phyloP scores from a whole-genome alignment of 768 basidiomycete species.

The Rossbeevera mucosa region DNA sequence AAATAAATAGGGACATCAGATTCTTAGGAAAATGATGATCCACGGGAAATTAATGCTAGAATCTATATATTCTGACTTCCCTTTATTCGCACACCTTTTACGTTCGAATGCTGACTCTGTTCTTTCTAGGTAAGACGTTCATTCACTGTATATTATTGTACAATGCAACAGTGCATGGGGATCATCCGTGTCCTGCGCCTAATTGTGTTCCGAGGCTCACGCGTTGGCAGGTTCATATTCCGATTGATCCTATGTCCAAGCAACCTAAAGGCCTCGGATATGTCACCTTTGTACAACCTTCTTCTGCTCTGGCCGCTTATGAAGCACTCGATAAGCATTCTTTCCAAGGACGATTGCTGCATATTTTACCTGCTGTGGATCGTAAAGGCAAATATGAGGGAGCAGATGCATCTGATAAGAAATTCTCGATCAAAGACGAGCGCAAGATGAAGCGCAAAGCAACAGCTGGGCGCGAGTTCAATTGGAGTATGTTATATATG shows the following conservation, averaged over 20 bases:
- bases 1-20: conserved; percentile 48
- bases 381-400: conserved; percentile 45
- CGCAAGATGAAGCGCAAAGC: conserved; percentile 57
- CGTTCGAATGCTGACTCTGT: conserved; percentile 1
- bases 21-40: conserved; percentile 34
- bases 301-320: conserved; percentile 64
- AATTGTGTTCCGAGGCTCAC: not conserved
- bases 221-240: conserved; percentile 50
- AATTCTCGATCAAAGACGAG: conserved; percentile 56
- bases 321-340: conserved; percentile 74
- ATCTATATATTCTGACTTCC: conserved; percentile 26
- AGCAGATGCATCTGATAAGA: conserved; percentile 39
- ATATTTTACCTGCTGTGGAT: conserved; percentile 83
- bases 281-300: conserved; percentile 44
- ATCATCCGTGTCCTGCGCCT: conserved; percentile 46
- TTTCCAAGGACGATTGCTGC: conserved; percentile 88
- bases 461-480: conserved; percentile 72
- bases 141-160: not conserved
- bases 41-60: conserved; percentile 53
- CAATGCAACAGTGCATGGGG: conserved; percentile 34
- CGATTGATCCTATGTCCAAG: conserved; percentile 43
- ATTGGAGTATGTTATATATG: conserved; percentile 95
- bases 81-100: not conserved
- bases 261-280: conserved; percentile 61
- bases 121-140: conserved; percentile 13